Evolutionary conservation across 2,329 filamentous ascomycete genomes (phyloP).

Genomic region (Colletotrichum viniferum): DNA sequence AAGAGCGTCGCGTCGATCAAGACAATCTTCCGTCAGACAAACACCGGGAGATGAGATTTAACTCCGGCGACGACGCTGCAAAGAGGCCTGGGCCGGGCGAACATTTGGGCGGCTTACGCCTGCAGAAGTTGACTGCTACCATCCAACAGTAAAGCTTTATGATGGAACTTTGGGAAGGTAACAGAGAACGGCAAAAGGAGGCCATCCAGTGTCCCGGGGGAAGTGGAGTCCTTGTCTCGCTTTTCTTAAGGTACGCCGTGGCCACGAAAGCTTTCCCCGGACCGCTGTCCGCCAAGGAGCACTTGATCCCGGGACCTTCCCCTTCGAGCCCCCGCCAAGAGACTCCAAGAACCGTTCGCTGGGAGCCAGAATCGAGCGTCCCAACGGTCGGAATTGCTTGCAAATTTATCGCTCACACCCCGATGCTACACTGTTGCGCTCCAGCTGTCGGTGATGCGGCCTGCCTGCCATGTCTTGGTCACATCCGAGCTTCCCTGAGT

Average conservation of each 20-base stretch:
- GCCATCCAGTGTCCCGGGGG: not conserved
- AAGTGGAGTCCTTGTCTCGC: not conserved
- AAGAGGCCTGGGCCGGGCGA: not conserved
- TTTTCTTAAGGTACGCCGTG: not conserved
- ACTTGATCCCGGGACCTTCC: constrained; percentile 16
- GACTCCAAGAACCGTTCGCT: not conserved
- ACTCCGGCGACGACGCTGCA: not conserved
- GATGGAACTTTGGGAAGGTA: not conserved
- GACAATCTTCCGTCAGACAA: not conserved
- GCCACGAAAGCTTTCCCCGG: constrained; percentile 14
- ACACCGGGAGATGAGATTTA: not conserved
- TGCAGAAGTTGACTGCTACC: not conserved
- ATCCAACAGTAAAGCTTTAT: not conserved
- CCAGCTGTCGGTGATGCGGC: not conserved
- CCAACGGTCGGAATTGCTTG: not conserved
- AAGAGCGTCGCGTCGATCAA: not conserved
- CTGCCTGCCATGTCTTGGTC: not conserved
- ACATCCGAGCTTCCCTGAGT: not conserved
- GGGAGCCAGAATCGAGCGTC: not conserved
- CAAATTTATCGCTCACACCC: not conserved
- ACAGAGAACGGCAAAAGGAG: not conserved
- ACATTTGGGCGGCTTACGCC: rapidly evolving
- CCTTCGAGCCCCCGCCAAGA: constrained; percentile 16
- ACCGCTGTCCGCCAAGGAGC: constrained; percentile 17
- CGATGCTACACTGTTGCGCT: constrained; percentile 2